Evolutionary conservation across 345 rosid species (phyloP), one percentile per base, ranked within the genome.

Genomic region (Geranium rotundifolium): DNA sequence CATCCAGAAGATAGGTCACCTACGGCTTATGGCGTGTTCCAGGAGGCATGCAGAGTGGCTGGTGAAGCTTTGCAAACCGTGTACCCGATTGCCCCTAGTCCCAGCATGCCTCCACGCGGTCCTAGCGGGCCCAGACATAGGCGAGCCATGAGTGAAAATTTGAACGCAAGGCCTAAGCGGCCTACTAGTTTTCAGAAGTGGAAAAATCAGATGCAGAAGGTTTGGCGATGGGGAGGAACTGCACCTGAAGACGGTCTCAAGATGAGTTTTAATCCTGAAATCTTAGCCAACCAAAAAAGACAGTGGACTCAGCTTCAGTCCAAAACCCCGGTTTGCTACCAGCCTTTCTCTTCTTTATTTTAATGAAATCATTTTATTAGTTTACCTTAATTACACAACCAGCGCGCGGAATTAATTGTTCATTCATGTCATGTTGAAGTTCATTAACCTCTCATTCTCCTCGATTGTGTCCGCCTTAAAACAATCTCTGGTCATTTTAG

Each of bases 291-390:
- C 78, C 98, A 89, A 73, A 92, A 92, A 74, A 86, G 98, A 50
- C 93, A 84, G 86, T 92, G 98, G 98, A 89, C 87, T 69, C 97
- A 84, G 88, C 84, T 83, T 68, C 91, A 89, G 72, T 84, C 96
- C 60, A 87, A 82, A 75, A 60, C 87, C 75, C 66, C 63, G 96
- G 99, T 90, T 84, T 58, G 68, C 46, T 23, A 23, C 27, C 27
- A 23, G 2, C 27, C 27, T 63, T 23, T 17, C 54, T 46, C 61
- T 41, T 64, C 59, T 23, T 66, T 46, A 2, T 46, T 46, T 46
- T 46, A 34, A 34, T 34, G 41, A 5, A 34, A 4, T 60, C 56
- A 13, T 41, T 14, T 61, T 61, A 75, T 61, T 17, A 15, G 52
- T 5, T 31, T 29, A 13, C 49, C 17, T 54, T 54, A n/a, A 29